Conservation (phyloP, 192 early-diverging fungal species). For the Coemansia biformis region DNA sequence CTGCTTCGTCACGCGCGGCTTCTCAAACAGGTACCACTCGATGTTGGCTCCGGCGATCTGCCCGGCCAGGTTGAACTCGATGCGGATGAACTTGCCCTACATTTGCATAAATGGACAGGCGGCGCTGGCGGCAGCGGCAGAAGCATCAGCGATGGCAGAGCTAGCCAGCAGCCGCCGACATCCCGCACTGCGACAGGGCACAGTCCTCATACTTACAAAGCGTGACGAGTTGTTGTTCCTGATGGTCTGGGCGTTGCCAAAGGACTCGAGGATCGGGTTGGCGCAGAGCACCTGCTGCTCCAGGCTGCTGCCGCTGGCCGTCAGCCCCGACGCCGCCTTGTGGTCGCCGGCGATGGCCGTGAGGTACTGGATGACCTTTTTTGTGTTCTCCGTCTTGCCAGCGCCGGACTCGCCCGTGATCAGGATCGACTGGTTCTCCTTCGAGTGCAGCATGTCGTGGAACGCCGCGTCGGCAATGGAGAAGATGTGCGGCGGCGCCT, state of each 20-base stretch:
- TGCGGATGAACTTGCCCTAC: constrained; percentile 97
- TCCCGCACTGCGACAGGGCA: not conserved
- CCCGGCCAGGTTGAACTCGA: constrained; percentile 85
- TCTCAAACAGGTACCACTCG: constrained; percentile 95
- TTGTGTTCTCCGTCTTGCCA: constrained; percentile 99
- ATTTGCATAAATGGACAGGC: no score
- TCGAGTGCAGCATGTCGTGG: constrained; percentile 88
- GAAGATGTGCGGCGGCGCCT: constrained; percentile 85
- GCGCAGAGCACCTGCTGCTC: constrained; percentile 93
- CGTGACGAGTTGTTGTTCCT: constrained; percentile 98
- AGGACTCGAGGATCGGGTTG: constrained; percentile 95
- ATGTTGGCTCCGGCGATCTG: constrained; percentile 95
- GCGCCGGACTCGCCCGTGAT: constrained; percentile 99
- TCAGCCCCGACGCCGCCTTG: constrained; percentile 20
- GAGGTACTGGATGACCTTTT: constrained; percentile 97
- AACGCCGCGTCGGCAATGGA: constrained; percentile 90
- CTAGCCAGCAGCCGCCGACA: no score
- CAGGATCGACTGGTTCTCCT: constrained; percentile 94
- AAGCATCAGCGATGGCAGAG: no score
- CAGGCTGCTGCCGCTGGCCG: constrained; percentile 53
- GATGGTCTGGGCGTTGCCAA: constrained; percentile 98
- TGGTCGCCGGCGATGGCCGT: constrained; percentile 77
- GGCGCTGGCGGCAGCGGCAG: no score
- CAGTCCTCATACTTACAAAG: constrained; percentile 56
- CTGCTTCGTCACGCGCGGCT: constrained; percentile 92